Evolutionary conservation across 2,329 filamentous ascomycete species (phyloP).

Genomic region (Peltaster fructicola): DNA sequence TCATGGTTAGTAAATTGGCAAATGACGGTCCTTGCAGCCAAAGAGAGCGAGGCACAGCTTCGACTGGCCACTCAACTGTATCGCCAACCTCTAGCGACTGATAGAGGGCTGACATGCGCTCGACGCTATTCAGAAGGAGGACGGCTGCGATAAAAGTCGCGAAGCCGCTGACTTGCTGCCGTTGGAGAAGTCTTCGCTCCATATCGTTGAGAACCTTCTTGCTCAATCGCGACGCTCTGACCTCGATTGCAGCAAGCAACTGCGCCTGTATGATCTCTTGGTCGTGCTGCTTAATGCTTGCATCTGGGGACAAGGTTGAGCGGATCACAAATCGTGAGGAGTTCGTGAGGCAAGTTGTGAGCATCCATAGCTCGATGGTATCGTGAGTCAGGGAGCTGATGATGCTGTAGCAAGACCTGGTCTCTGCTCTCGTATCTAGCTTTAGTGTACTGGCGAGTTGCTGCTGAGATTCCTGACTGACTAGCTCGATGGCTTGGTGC

Average conservation of each 20-base stretch:
- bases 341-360: constrained; percentile 35
- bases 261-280: constrained; percentile 35
- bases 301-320: no score
- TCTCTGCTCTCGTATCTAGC: no score
- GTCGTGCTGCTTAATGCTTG: constrained; percentile 5
- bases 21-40: constrained; percentile 40
- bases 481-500: constrained; percentile 16
- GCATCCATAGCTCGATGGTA: constrained; percentile 38
- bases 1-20: constrained; percentile 37
- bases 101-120: constrained; percentile 42
- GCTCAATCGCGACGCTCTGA: constrained; percentile 33
- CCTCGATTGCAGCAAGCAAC: constrained; percentile 37
- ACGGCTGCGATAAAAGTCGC: constrained; percentile 42
- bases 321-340: no score
- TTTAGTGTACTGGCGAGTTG: no score
- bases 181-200: constrained; percentile 40
- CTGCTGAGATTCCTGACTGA: no score
- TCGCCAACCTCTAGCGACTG: constrained; percentile 9
- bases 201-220: constrained; percentile 41
- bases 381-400: constrained; percentile 32
- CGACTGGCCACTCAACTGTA: constrained; percentile 35
- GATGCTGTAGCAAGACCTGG: constrained; percentile 18
- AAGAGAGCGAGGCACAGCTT: constrained; percentile 33
- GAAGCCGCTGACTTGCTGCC: constrained; percentile 38
- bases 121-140: constrained; percentile 40